These are phyloP conservation scores for Pachysandra terminalis DNA, from an alignment of 164 flowering plant species.

Conservation along the genomic window DNA sequence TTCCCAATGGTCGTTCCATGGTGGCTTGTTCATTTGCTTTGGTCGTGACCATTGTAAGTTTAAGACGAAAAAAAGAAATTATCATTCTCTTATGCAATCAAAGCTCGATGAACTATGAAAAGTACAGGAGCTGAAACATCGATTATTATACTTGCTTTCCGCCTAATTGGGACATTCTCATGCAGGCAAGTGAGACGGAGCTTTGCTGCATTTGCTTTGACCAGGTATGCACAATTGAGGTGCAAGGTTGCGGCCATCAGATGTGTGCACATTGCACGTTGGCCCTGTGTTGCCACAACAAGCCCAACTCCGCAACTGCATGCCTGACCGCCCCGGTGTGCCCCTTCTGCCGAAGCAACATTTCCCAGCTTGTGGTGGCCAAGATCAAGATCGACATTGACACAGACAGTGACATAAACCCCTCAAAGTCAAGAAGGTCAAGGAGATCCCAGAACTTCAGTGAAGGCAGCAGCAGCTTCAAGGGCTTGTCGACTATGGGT, in stretches of 20 bases:
- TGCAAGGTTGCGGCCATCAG: conserved; percentile 89
- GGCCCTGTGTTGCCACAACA: conserved; percentile 89
- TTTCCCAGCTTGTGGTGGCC: conserved; percentile 64
- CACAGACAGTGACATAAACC: conserved; percentile 35
- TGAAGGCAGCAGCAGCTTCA: conserved; percentile 92
- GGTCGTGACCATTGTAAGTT: neutral
- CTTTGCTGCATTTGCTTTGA: conserved; percentile 95
- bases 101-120: too few species aligned
- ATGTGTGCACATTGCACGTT: conserved; percentile 99
- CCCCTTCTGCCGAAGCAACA: conserved; percentile 91
- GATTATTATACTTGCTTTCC: neutral
- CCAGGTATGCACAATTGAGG: conserved; percentile 87
- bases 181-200: conserved; percentile 76
- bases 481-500: conserved; percentile 55
- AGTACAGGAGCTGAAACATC: neutral
- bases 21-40: neutral
- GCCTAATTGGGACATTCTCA: neutral
- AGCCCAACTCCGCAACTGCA: conserved; percentile 77
- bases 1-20: neutral
- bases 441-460: conserved; percentile 51
- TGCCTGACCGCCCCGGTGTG: conserved; percentile 57
- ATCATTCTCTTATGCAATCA: too few species aligned
- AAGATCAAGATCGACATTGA: conserved; percentile 31
- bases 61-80: too few species aligned
- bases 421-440: conserved; percentile 40